phyloP scores from a whole-genome alignment of 2,329 filamentous ascomycete species.

The Stachybotrys chlorohalonatus region DNA sequence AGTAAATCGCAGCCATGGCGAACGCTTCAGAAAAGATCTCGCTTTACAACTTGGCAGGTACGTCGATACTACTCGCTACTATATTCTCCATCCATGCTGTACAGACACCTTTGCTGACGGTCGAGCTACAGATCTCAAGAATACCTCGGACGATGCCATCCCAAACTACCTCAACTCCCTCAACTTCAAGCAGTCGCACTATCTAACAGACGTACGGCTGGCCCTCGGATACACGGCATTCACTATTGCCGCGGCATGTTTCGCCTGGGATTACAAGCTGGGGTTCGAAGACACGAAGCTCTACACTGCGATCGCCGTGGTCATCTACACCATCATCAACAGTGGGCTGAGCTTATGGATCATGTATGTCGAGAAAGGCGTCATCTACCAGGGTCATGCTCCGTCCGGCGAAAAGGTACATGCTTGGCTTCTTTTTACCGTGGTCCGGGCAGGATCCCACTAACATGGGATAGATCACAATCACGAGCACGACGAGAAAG shows the following conservation, averaged over 20 bases:
- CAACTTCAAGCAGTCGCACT: constrained; percentile 74
- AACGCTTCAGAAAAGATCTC: constrained; percentile 44
- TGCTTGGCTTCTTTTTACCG: neutral
- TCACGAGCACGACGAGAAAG: constrained; percentile 67
- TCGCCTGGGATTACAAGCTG: constrained; percentile 83
- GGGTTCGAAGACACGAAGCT: constrained; percentile 82
- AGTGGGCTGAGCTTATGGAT: constrained; percentile 75
- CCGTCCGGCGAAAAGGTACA: constrained; percentile 59
- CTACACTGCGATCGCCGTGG: constrained; percentile 73
- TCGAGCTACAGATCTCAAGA: constrained; percentile 69
- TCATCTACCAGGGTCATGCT: constrained; percentile 66
- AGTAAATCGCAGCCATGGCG: constrained; percentile 17
- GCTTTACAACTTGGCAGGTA: constrained; percentile 60
- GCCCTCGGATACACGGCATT: constrained; percentile 77
- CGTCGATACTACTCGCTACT: constrained; percentile 2
- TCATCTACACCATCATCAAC: constrained; percentile 72
- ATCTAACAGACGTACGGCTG: constrained; percentile 73
- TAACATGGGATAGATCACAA: constrained; percentile 49
- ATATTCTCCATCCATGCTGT: neutral
- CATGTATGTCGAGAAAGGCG: constrained; percentile 69
- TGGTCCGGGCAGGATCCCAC: neutral
- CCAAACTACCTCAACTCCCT: constrained; percentile 87
- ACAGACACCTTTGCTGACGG: neutral
- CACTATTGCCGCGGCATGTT: constrained; percentile 69
- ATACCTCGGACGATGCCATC: constrained; percentile 90